Evolutionary conservation across 1,284 basidiomycete genomes (phyloP).

Genomic region (Quambalaria eucalypti): DNA sequence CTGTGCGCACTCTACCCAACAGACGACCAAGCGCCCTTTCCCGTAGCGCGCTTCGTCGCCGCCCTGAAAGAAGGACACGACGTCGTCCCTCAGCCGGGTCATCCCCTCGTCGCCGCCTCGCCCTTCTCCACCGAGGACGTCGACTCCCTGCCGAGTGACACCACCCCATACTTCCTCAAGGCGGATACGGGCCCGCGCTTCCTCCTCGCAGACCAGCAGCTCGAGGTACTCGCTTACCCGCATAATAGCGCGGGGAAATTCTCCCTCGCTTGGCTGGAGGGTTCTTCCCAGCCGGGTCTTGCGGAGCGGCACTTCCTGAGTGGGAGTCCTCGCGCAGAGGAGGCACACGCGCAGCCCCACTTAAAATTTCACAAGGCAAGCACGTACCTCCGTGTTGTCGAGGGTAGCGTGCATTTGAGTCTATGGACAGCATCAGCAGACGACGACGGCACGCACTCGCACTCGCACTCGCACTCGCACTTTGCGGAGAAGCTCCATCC

Average conservation of each 20-base stretch:
- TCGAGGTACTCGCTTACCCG: background rate
- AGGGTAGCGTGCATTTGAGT: background rate
- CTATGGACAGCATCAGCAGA: background rate
- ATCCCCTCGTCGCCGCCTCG: background rate
- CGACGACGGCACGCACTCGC: background rate
- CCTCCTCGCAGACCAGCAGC: background rate
- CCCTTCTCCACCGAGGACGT: background rate
- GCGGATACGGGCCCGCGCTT: background rate
- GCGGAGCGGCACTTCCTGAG: background rate
- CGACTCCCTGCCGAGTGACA: background rate
- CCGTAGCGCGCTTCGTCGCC: background rate
- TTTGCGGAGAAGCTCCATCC: slow-evolving; percentile 38
- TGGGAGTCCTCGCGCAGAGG: too few species aligned
- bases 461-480: too few species aligned
- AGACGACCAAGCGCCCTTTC: background rate
- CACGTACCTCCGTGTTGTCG: slow-evolving; percentile 2
- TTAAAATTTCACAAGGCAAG: background rate
- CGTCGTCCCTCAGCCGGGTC: background rate
- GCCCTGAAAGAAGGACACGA: background rate
- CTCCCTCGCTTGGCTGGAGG: background rate
- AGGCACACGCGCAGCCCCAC: too few species aligned
- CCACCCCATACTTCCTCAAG: slow-evolving; percentile 1
- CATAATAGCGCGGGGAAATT: background rate
- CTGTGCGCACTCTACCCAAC: background rate
- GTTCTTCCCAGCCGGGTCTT: background rate